Base-by-base conservation (phyloP, 176 grass and related monocot species). In the Pontederia paniculata region DNA sequence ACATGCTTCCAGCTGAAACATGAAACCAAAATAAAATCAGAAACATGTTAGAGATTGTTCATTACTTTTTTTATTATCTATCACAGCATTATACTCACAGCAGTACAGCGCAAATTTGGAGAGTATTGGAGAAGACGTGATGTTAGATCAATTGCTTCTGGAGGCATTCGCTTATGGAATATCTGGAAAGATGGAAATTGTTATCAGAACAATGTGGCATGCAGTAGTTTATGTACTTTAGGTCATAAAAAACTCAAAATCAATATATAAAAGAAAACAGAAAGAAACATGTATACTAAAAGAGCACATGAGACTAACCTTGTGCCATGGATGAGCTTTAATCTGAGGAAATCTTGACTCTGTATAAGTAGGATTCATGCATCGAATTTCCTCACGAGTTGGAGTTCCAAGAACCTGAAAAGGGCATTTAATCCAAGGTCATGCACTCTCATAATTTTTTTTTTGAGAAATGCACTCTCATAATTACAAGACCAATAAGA, bases 141-240 rank as follows among this genome's bases (percentile, higher is more conserved):
- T 4, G 75, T 72, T 10, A 88, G 78, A 58, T 88, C 84, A 72
- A 88, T 82, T 61, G 84, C 84, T 76, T 88, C 84, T 52, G 84
- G 84, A 51, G 84, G 84, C 84, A 88, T 88, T 22, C 84, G 52
- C 54, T 88, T 88, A 49, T 88, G 78, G 78, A 88, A 88, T 82
- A 88, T 76, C 78, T 88, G 78, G 9, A 19, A 16, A 21, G 23
- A 15, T 63, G 47, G 3, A 48, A 62, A 4, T 37, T 37, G 28
- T 37, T 37, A 37, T 37, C 5, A 37, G 28, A 37, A 37, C 28
- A 37, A 2, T 37, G 7, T 37, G 28, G 7, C 28, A 37, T 37
- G 3, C 28, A 2, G 7, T 37, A 37, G 28, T 37, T 37, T 37
- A 37, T 37, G 28, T 1, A 37, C 3, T 37, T 37, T 6, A 37